Base-by-base conservation (phyloP, 371 early-diverging fungal species). In the Rhizomucor pusillus region DNA sequence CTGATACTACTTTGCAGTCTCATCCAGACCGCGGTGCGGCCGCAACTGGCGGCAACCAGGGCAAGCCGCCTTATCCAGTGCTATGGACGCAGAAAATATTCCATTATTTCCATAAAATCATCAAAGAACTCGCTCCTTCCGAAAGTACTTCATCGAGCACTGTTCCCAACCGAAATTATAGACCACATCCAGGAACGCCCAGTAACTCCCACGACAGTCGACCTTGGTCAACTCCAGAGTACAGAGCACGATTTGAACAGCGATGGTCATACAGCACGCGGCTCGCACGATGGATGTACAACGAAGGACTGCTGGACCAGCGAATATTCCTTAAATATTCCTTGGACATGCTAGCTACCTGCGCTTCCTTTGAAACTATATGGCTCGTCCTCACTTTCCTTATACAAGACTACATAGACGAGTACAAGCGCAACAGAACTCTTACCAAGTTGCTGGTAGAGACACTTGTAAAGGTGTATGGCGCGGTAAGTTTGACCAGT, bases 281-380 rank as follows among this genome's bases (percentile, higher is more conserved):
- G 43, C 65, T 91, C 35, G 73, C 89, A 16, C 80, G 80, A 14
- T 87, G 82, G 79, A 89, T 88, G 62, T 88, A 86, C 61, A 80
- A 72, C 60, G 87, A 88, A 54, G 89, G 88, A 4, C 63, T 91
- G 16, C 57, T 90, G 43, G 87, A 89, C 60, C 87, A 89, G 59
- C 80, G 89, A 0, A 74, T 71, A 2, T 74, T 90, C 43, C 66
- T 90, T 11, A 83, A 77, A 58, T 82, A 75, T 63, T 75, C 84
- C 1, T 66, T 88, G 19, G 81, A 84, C 25, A 71, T 75, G 35
- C 57, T 90, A 9, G 66, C 70, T n/a, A 58, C 56, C 7, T 65
- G 72, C 33, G 39, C 74, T 2, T 69, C 75, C 1, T 75, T 86
- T 62, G 89, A 85, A 57, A 70, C 80, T 18, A 80, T 86, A 59